Base-by-base conservation (phyloP, 163 green algal species). In the Chlorella variabilis region DNA sequence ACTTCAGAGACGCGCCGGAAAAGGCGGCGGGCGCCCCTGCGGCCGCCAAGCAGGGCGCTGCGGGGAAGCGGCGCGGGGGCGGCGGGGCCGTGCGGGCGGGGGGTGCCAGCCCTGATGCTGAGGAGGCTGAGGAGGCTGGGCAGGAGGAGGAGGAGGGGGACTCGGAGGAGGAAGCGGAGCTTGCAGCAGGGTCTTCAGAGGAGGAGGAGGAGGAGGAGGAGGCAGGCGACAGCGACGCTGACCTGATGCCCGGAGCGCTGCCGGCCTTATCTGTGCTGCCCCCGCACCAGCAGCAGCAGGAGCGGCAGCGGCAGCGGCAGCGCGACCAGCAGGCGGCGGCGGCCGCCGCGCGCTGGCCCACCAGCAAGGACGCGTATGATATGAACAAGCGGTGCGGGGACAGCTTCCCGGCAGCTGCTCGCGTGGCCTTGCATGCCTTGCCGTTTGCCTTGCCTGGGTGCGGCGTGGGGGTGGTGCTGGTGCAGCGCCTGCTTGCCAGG, bases 301-400 rank as follows among this genome's bases (percentile, higher is more conserved):
- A 74, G 71, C 54, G 73, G 56, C 49, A 83, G 80, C 56, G 34
- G 45, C 62, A 41, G 63, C 54, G 23, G 74, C 74, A 63, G 58
- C 21, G 25, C 25, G 27, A 13, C 25, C 36, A 31, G 73, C 73
- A 33, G 45, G 66, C 49, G 23, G 65, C 65, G 23, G 76, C 63
- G 39, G 62, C 42, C 5, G 83, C 65, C 1, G 45, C 59, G 21
- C 54, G 38, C 20, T 81, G 75, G 75, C 75, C 75, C 0, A 29
- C 58, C 39, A 73, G 59, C 59, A 63, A 45, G 41, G 75, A 81
- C 0, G 90, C 88, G 29, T 98, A 98, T 75, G 92, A 97, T 84
- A 94, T 95, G 91, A 80, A 81, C 56, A 97, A 97, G 79, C 87
- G 95, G 75, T 81, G 75, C 49, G 75, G 21, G 20, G 18, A 2